Conservation (phyloP, 192 early-diverging fungal genomes). For the Lobosporangium transversale region DNA sequence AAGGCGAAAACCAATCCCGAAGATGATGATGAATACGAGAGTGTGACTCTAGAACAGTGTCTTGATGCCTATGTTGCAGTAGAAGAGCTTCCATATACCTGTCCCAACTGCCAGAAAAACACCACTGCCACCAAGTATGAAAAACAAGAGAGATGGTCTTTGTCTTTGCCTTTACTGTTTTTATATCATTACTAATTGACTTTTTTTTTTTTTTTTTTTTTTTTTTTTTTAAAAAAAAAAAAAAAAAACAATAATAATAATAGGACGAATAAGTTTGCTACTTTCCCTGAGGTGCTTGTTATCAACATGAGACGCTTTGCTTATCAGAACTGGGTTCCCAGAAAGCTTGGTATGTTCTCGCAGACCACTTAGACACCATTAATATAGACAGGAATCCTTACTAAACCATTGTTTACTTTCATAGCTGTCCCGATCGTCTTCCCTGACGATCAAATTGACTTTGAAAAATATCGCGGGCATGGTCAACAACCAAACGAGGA, state of each 20-base stretch:
- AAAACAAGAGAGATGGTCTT: neutral
- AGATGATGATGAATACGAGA: conserved; percentile 57
- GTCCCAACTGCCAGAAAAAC: conserved; percentile 68
- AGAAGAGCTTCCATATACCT: conserved; percentile 70
- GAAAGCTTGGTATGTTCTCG: conserved; percentile 60
- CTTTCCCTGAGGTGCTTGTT: conserved; percentile 80
- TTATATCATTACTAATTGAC: too few species aligned
- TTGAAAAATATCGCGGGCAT: conserved; percentile 75
- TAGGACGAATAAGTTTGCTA: conserved; percentile 70
- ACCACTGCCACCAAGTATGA: conserved; percentile 68
- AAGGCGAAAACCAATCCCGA: conserved; percentile 25
- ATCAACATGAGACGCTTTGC: conserved; percentile 79
- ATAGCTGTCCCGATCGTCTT: conserved; percentile 68
- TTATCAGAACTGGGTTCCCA: conserved; percentile 86
- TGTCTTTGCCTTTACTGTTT: neutral
- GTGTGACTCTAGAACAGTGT: conserved; percentile 73
- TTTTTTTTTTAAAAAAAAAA: neutral
- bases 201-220: neutral
- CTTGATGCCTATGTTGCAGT: conserved; percentile 65
- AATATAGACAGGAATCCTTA: neutral
- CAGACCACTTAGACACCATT: neutral
- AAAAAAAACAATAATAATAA: neutral
- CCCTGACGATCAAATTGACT: conserved; percentile 61
- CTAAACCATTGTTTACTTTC: neutral
- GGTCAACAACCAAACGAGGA: conserved; percentile 78